Evolutionary conservation across 1,139 yeast species (phyloP), one percentile per base, ranked within the genome.

Genomic region (Neolecta irregularis): DNA sequence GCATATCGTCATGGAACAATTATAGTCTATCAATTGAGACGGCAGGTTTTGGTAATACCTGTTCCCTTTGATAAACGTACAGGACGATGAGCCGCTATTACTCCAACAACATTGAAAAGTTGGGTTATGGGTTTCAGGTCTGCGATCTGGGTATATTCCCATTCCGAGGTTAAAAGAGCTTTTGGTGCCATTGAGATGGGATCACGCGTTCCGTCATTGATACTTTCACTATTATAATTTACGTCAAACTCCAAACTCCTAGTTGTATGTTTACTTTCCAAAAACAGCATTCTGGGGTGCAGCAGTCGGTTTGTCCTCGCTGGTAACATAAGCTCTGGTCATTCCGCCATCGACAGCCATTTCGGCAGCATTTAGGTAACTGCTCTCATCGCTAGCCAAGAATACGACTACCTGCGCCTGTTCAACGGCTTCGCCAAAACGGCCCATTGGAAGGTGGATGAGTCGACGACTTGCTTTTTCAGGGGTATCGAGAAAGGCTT

Each of bases 361-460:
- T 56, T 80, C 81, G 49, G 76, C 70, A 46, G 93, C 94, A 9
- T 91, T 80, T 38, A 91, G 71, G 58, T 74, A 80, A 15, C 81
- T 69, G 28, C 81, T 65, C 16, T 91, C 93, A 35, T 65, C 60
- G n/a, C 83, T 71, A 25, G 91, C 80, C 53, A 80, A 63, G 58
- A 78, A 81, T 40, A 80, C 66, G 45, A 74, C 74, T 17, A 88
- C 75, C 48, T 92, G 91, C 33, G 78, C 83, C 56, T 78, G 76
- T 56, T 80, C 93, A 51, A 69, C 47, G 73, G 76, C 55, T 69
- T 57, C 61, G 48, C 49, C 78, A 37, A 58, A 56, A 13, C 60
- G 48, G 26, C 61, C 61, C 43, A 37, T 36, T n/a, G 44, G 38
- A 12, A 68, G 64, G 47, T 69, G 72, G 39, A 69, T 74, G 41